Evolutionary conservation across 2,329 filamentous ascomycete species (phyloP).

Genomic region (Plenodomus biglobosus): DNA sequence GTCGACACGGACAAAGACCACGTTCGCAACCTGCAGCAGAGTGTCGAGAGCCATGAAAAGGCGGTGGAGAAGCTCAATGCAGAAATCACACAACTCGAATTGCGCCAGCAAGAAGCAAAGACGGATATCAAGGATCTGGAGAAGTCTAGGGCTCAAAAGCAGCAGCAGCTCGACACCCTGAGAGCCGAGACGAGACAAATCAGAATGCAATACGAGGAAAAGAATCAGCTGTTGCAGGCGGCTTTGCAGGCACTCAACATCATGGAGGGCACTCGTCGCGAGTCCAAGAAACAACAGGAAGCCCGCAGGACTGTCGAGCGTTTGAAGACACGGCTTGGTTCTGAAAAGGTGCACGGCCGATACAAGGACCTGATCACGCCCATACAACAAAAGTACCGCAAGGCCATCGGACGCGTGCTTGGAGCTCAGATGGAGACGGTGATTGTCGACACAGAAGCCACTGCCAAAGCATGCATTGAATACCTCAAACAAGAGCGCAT

Average conservation of each 20-base stretch:
- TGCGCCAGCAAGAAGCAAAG: constrained; percentile 67
- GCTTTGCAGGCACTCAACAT: constrained; percentile 79
- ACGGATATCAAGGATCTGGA: constrained; percentile 66
- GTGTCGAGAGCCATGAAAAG: constrained; percentile 76
- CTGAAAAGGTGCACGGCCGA: constrained; percentile 76
- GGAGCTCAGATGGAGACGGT: constrained; percentile 93
- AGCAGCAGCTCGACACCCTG: constrained; percentile 79
- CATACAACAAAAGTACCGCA: constrained; percentile 95
- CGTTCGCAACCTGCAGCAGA: constrained; percentile 83
- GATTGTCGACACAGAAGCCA: constrained; percentile 93
- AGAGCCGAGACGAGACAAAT: constrained; percentile 49
- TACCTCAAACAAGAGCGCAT: constrained; percentile 89
- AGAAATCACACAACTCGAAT: constrained; percentile 68
- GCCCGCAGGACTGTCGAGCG: constrained; percentile 82
- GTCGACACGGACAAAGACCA: constrained; percentile 90
- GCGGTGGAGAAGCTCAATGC: constrained; percentile 72
- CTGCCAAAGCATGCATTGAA: constrained; percentile 88
- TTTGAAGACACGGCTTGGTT: constrained; percentile 83
- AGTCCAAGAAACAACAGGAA: constrained; percentile 77
- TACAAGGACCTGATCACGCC: constrained; percentile 91
- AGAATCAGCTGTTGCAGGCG: constrained; percentile 88
- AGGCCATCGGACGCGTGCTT: constrained; percentile 88
- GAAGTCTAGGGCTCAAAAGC: constrained; percentile 80
- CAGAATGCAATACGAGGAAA: constrained; percentile 79
- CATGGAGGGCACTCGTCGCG: constrained; percentile 80